These are phyloP conservation scores for Castanospermum australe DNA, from an alignment of 306 rosid species.

Conservation along the genomic window DNA sequence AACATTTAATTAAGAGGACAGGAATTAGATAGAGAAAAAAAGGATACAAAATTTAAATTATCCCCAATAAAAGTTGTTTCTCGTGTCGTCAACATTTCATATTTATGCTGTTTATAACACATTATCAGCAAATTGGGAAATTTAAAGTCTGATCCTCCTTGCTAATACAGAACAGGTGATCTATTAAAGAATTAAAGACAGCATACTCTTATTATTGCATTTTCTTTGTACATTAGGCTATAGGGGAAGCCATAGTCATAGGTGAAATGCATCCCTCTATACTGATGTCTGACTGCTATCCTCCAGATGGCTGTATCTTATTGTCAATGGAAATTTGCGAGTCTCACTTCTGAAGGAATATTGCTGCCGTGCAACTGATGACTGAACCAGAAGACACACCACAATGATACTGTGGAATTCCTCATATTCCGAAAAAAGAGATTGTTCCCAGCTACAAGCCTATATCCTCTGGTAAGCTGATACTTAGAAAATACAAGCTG, in stretches of 20 bases:
- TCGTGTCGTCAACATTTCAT: not conserved
- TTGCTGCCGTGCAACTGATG: not conserved
- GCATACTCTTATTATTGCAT: not conserved
- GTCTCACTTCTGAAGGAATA: conserved; percentile 18
- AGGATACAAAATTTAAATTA: no score
- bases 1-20: no score
- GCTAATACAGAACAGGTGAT: not conserved
- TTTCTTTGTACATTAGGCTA: conserved; percentile 33
- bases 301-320: conserved; percentile 21
- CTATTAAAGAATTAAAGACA: not conserved
- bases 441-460: conserved; percentile 63
- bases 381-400: conserved; percentile 23
- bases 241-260: conserved; percentile 16
- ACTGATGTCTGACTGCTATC: not conserved
- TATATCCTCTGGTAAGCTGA: conserved; percentile 85
- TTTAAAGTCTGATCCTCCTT: not conserved
- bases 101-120: not conserved
- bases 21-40: no score
- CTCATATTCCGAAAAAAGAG: conserved; percentile 13
- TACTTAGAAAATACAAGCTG: conserved; percentile 91
- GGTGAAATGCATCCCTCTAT: conserved; percentile 21
- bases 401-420: conserved; percentile 20
- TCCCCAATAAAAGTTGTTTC: not conserved
- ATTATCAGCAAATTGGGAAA: conserved; percentile 8
- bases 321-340: not conserved